These are phyloP conservation scores for Monilinia aucupariae DNA, from an alignment of 2,329 filamentous ascomycete genomes.

Conservation along the genomic window DNA sequence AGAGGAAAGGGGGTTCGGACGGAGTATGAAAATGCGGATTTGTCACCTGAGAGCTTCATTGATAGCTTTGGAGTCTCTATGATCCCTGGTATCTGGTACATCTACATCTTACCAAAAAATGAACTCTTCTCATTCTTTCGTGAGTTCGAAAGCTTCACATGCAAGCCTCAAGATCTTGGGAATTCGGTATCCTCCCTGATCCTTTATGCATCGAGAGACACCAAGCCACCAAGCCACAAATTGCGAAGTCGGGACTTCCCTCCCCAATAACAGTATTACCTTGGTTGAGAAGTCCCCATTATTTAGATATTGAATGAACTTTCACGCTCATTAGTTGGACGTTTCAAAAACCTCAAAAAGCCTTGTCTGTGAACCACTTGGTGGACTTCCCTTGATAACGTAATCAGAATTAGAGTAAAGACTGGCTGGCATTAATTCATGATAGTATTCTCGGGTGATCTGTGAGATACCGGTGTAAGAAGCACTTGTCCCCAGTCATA, in stretches of 20 bases:
- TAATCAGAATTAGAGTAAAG: too few species aligned
- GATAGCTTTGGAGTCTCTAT: neutral
- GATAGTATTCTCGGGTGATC: neutral
- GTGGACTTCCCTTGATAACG: neutral
- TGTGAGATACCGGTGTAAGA: neutral
- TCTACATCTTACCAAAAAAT: neutral
- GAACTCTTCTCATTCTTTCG: neutral
- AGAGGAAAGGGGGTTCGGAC: too few species aligned
- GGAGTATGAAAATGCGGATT: too few species aligned
- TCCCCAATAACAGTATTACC: neutral
- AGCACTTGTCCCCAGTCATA: neutral
- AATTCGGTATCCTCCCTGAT: neutral
- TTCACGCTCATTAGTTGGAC: neutral
- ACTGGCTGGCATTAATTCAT: neutral
- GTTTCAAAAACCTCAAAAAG: neutral
- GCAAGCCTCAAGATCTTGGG: neutral
- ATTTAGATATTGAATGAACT: neutral
- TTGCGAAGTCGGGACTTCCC: neutral
- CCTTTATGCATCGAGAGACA: neutral
- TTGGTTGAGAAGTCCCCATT: neutral
- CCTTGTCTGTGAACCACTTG: too few species aligned
- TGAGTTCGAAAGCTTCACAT: neutral
- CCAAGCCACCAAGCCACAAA: neutral
- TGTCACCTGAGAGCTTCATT: neutral
- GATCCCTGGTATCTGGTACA: neutral